Base-by-base conservation (phyloP, 768 basidiomycete genomes). In the Candolleomyces efflorescens region DNA sequence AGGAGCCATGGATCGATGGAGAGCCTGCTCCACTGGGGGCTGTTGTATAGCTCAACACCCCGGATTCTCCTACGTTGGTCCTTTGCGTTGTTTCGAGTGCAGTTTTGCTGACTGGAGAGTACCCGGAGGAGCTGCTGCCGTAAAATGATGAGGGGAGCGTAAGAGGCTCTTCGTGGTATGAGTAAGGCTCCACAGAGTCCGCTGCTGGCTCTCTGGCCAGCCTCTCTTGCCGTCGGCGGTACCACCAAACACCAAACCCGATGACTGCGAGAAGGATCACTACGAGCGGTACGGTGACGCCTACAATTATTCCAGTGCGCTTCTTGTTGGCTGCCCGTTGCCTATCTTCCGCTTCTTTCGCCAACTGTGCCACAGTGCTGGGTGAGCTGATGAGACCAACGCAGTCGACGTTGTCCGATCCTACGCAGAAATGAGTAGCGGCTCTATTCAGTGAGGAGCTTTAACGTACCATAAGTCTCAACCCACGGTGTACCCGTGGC, bases 401-500 rank as follows among this genome's bases (percentile, higher is more conserved):
- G 54, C 76, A 78, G 24, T 55, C 53, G 4, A 64, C 56, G 57
- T 76, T 62, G 3, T 60, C 63, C 20, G 72, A 71, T 6, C 75
- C 69, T 66, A 36, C 22, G 32, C 46, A 15, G 3, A 37, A 39
- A 52, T 12, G 23, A 44, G 38, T 36, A 7, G 18, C 26, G 26
- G 49, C 56, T 38, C 15, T 50, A 22, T 11, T 27, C 22, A 27
- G 17, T 18, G 46, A 20, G 43, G 15, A 37, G 10, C 0, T 5
- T 27, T 15, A 15, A 46, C 59, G 54, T 39, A 71, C 73, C 72
- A 56, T 53, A 55, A 3, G 74, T 75, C 18, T 58, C 60, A 11
- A 74, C 66, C 10, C 68, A 54, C 1, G 71, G 68, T 2, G 68
- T 69, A 27, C 71, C 71, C 3, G 55, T 59, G 15, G 73, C 76